Conservation (phyloP, 2,329 filamentous ascomycete genomes). For the Pseudogymnoascus sp. region DNA sequence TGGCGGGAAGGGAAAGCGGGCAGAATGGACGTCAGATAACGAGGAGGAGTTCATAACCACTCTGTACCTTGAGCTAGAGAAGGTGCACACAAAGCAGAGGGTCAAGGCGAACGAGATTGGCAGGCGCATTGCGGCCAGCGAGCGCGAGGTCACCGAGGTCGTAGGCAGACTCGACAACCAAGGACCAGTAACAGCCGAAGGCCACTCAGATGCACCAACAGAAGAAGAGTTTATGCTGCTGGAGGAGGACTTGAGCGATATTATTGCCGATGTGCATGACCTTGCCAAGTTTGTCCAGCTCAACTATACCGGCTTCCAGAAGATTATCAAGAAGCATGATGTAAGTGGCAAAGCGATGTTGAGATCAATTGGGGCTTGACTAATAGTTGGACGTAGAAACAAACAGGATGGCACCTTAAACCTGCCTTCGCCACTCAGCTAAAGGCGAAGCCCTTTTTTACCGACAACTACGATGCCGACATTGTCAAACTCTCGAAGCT, state of each 20-base stretch:
- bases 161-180: slow-evolving; percentile 65
- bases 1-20: slow-evolving; percentile 43
- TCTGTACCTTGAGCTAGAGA: slow-evolving; percentile 88
- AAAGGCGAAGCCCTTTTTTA: slow-evolving; percentile 96
- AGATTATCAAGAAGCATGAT: slow-evolving; percentile 99
- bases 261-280: slow-evolving; percentile 97
- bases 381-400: slow-evolving; percentile 55
- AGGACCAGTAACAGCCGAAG: slow-evolving; percentile 33
- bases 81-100: slow-evolving; percentile 95
- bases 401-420: slow-evolving; percentile 85
- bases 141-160: slow-evolving; percentile 84
- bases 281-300: slow-evolving; percentile 96
- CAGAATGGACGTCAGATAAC: slow-evolving; percentile 82
- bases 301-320: slow-evolving; percentile 98
- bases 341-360: slow-evolving; percentile 42
- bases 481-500: slow-evolving; percentile 91
- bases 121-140: slow-evolving; percentile 76
- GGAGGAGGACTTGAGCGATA: slow-evolving; percentile 91
- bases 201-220: slow-evolving; percentile 50
- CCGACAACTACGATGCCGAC: slow-evolving; percentile 95
- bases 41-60: slow-evolving; percentile 80
- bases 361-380: neutral
- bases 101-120: slow-evolving; percentile 96
- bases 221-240: slow-evolving; percentile 93
- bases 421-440: slow-evolving; percentile 93